phyloP scores from a whole-genome alignment of 768 basidiomycete genomes.

The Butyriboletus loyo region DNA sequence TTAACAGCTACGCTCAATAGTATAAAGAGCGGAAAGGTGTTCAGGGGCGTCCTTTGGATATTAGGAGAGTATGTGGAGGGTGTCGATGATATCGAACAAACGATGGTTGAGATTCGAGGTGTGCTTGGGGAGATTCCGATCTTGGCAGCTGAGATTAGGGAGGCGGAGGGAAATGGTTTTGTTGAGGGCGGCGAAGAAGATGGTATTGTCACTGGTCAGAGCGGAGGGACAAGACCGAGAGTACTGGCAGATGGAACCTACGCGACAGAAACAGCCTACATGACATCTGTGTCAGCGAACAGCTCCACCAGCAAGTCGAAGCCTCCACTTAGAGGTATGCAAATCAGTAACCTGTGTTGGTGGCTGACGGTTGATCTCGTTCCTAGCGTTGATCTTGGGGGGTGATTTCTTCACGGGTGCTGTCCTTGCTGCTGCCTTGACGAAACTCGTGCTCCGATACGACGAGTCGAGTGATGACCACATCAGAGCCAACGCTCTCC shows the following conservation, averaged over 20 bases:
- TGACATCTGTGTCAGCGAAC: constrained; percentile 54
- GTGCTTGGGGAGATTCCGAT: constrained; percentile 98
- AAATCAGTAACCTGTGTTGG: background rate
- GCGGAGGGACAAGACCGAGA: constrained; percentile 56
- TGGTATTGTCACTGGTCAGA: constrained; percentile 32
- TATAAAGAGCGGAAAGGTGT: constrained; percentile 96
- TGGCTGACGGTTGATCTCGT: background rate
- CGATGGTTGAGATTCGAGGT: constrained; percentile 76
- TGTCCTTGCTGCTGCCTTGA: constrained; percentile 84
- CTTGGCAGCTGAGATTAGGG: constrained; percentile 83
- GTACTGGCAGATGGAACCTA: constrained; percentile 97
- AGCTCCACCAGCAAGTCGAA: constrained; percentile 87
- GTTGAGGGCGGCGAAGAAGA: constrained; percentile 48
- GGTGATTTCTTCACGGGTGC: constrained; percentile 98
- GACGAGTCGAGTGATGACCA: constrained; percentile 50
- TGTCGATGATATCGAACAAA: constrained; percentile 61
- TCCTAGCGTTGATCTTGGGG: constrained; percentile 75
- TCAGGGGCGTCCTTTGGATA: constrained; percentile 95
- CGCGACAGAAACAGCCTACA: constrained; percentile 93
- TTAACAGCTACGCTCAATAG: constrained; percentile 76
- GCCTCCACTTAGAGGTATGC: constrained; percentile 80
- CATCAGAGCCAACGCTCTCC: constrained; percentile 61
- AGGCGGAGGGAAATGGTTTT: constrained; percentile 54
- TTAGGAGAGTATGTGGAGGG: constrained; percentile 91
- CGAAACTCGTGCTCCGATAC: constrained; percentile 86